Conservation (phyloP, 75 land plant genomes). For the Sequoiadendron giganteum region DNA sequence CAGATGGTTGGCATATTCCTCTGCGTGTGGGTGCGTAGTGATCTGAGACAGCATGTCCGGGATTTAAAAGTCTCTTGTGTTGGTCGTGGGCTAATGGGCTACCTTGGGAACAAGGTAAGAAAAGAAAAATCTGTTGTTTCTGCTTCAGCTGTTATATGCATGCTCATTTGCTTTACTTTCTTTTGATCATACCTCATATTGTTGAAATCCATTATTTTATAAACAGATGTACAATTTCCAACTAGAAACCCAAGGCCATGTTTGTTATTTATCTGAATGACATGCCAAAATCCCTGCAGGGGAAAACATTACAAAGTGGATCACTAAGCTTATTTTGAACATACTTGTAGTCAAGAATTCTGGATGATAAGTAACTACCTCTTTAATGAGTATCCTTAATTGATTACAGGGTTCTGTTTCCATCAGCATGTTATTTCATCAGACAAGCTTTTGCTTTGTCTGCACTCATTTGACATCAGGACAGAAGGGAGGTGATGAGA, state of each 20-base stretch:
- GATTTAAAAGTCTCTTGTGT: slow-evolving; percentile 91
- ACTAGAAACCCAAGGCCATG: background rate
- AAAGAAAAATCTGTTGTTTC: background rate
- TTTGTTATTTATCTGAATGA: background rate
- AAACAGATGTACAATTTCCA: background rate
- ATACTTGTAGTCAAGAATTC: background rate
- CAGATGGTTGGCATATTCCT: slow-evolving; percentile 99
- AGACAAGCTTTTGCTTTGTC: slow-evolving; percentile 70
- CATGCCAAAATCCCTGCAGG: background rate
- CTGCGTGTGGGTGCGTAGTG: slow-evolving; percentile 85
- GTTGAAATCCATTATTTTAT: background rate
- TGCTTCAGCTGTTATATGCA: background rate
- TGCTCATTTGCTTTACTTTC: background rate
- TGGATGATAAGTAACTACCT: background rate
- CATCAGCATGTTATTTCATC: slow-evolving; percentile 77
- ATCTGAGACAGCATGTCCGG: slow-evolving; percentile 56
- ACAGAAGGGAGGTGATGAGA: slow-evolving; percentile 88
- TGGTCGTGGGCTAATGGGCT: slow-evolving; percentile 95
- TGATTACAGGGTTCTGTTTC: slow-evolving; percentile 81
- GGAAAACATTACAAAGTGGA: background rate
- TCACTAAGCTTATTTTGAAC: background rate
- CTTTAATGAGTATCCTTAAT: background rate
- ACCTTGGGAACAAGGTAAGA: slow-evolving; percentile 91
- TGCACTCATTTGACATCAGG: slow-evolving; percentile 89
- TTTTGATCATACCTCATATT: background rate